Evolutionary conservation across 2,329 filamentous ascomycete species (phyloP), one percentile per base, ranked within the genome.

Genomic region (Xylaria sp.): DNA sequence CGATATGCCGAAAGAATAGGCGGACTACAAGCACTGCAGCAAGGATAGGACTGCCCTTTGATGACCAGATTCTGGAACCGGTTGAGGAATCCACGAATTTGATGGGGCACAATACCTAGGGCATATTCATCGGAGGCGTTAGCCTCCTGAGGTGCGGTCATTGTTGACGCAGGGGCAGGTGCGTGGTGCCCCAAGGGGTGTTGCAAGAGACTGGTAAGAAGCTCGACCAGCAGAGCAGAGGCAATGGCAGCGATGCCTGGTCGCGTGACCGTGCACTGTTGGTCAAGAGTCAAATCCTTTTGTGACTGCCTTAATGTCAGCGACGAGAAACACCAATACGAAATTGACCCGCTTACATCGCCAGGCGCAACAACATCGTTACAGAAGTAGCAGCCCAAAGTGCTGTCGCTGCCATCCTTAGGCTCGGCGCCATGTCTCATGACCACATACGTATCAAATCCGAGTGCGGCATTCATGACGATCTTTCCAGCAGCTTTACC

Each of bases 331-430:
- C 23, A 46, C 41, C 50, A 55, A 18, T 51, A 44, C n/a, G 31
- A 12, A 34, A 28, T 12, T 28, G 18, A n/a, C 39, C 3, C n/a
- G 3, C 91, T 89, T 84, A 97, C 94, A 83, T 98, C 94, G 71
- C 91, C 91, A 25, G 96, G 96, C 7, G 95, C 93, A 59, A 98
- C 95, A 31, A 99, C 95, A 79, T 99, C 96, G 76, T 97, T 98
- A 82, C 96, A 99, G 81, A 98, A 99, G 80, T 99, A 99, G 81
- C 96, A 99, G 10, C 96, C 96, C 31, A 98, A 85, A 31, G 93
- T 89, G 61, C 89, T 84, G 63, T 89, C 84, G n/a, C 82, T 85
- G 12, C 87, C 84, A 60, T 85, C 83, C 51, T 82, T 79, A 3
- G 85, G 84, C 73, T 89, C 87, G 6, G 93, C 85, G 1, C 96